Evolutionary conservation across 2,329 filamentous ascomycete species (phyloP).

Genomic region (Cordyceps cicadae): DNA sequence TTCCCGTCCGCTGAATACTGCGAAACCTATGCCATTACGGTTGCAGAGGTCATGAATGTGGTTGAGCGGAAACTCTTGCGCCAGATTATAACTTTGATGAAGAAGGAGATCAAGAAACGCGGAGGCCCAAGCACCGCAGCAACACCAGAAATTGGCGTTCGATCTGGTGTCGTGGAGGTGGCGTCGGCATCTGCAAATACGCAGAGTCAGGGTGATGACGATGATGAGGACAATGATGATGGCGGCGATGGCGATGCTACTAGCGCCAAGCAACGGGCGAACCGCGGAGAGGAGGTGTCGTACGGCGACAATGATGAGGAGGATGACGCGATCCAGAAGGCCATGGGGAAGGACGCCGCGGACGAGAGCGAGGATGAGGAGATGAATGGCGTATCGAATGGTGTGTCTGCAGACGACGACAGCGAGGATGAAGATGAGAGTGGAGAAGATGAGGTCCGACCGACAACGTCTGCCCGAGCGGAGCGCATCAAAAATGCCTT

Average conservation of each 20-base stretch:
- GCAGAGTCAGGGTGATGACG: conserved; percentile 21
- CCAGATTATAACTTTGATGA: conserved; percentile 60
- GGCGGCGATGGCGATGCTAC: conserved; percentile 74
- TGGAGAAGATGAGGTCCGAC: conserved; percentile 31
- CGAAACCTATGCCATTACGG: conserved; percentile 73
- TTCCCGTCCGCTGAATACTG: conserved; percentile 80
- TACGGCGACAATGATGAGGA: conserved; percentile 92
- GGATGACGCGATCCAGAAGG: conserved; percentile 64
- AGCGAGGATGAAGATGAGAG: conserved; percentile 23
- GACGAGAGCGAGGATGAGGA: conserved; percentile 44
- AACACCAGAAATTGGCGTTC: conserved; percentile 62
- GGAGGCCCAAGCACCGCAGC: conserved; percentile 53
- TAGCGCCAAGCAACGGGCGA: conserved; percentile 63
- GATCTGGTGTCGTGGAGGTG: conserved; percentile 45
- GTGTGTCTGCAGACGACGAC: conserved; percentile 26
- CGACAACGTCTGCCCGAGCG: conserved; percentile 41
- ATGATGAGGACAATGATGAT: conserved; percentile 55
- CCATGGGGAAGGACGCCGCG: conserved; percentile 50
- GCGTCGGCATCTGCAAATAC: conserved; percentile 20
- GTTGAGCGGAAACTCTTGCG: conserved; percentile 76
- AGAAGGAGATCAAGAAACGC: conserved; percentile 73
- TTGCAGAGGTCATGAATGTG: conserved; percentile 67
- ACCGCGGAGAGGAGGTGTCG: conserved; percentile 72
- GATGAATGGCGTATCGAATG: conserved; percentile 22
- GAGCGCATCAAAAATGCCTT: conserved; percentile 56